A percentile compares a stretch with the other conserved stretches of the same genome.
These are phyloP conservation scores for Malassezia sp. DNA, from an alignment of 1,284 basidiomycete genomes.

Conservation along the genomic window DNA sequence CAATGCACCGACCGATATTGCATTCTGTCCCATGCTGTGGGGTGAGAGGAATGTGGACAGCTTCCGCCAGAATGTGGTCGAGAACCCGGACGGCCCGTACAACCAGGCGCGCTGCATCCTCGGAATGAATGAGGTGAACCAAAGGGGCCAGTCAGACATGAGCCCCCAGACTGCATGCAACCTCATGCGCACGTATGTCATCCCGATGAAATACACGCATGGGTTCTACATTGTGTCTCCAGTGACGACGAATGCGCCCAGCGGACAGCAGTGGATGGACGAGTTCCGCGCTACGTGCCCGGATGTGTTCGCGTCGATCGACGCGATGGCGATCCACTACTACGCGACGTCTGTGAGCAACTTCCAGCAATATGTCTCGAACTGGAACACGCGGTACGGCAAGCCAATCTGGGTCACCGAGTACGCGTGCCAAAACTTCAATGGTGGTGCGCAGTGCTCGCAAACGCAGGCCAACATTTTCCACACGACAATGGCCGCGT, in stretches of 20 bases:
- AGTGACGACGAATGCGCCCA: slow-evolving; percentile 28
- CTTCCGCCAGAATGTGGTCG: slow-evolving; percentile 25
- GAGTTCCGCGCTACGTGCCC: slow-evolving; percentile 22
- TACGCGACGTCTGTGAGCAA: slow-evolving; percentile 26
- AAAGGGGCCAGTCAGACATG: slow-evolving; percentile 33
- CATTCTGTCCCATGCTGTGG: slow-evolving; percentile 43
- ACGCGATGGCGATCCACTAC: slow-evolving; percentile 36
- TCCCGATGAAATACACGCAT: slow-evolving; percentile 27
- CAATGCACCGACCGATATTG: slow-evolving; percentile 22
- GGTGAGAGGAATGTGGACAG: slow-evolving; percentile 22
- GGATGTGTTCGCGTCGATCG: slow-evolving; percentile 26
- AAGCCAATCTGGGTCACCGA: slow-evolving; percentile 41
- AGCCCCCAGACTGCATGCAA: slow-evolving; percentile 20
- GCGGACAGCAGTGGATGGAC: slow-evolving; percentile 28
- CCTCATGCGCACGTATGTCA: slow-evolving; percentile 28
- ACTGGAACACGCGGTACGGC: slow-evolving; percentile 24
- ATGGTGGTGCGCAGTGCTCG: slow-evolving; percentile 46
- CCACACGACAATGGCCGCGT: slow-evolving; percentile 46
- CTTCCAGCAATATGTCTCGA: slow-evolving; percentile 28
- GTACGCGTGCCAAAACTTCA: slow-evolving; percentile 40
- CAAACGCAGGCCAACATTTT: slow-evolving; percentile 48
- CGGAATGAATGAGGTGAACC: slow-evolving; percentile 39
- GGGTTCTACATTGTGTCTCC: slow-evolving; percentile 36
- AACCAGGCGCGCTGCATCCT: slow-evolving; percentile 34
- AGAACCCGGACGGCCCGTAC: slow-evolving; percentile 22